These are phyloP conservation scores for Acacia pycnantha DNA, from an alignment of 331 rosid species.

Conservation along the genomic window DNA sequence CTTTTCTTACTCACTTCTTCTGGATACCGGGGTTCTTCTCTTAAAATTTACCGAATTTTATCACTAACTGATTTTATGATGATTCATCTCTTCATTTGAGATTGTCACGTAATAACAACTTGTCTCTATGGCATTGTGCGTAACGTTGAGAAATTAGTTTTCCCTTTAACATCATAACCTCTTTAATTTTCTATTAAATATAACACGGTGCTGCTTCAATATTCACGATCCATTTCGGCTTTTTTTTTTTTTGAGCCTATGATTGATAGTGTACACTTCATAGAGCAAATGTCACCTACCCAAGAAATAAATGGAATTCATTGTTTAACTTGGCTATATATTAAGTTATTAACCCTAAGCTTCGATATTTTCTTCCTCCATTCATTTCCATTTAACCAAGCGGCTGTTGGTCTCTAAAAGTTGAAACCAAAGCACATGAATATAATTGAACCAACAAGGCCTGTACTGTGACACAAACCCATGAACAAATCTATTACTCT, in stretches of 20 bases:
- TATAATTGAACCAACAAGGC: neutral
- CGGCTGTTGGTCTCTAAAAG: constrained; percentile 11
- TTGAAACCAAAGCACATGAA: constrained; percentile 18
- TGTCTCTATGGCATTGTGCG: constrained; percentile 30
- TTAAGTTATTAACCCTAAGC: neutral
- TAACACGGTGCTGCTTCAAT: neutral
- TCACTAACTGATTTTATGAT: neutral
- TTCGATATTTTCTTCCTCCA: neutral
- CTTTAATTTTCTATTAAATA: constrained; percentile 4
- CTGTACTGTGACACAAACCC: neutral
- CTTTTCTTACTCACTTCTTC: neutral
- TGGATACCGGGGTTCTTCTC: neutral
- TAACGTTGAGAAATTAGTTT: constrained; percentile 8
- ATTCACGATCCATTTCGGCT: neutral
- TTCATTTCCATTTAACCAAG: neutral
- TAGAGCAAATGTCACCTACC: constrained; percentile 21
- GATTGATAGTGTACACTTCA: constrained; percentile 29
- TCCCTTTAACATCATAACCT: neutral
- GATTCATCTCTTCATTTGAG: neutral
- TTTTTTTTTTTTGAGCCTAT: neutral
- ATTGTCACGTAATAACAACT: constrained; percentile 1
- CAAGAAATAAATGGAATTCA: neutral
- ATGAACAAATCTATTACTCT: neutral
- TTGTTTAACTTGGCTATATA: neutral
- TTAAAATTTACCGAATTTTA: neutral